These are phyloP conservation scores for Acidomyces sp. DNA, from an alignment of 495 filamentous ascomycete species.

Conservation along the genomic window DNA sequence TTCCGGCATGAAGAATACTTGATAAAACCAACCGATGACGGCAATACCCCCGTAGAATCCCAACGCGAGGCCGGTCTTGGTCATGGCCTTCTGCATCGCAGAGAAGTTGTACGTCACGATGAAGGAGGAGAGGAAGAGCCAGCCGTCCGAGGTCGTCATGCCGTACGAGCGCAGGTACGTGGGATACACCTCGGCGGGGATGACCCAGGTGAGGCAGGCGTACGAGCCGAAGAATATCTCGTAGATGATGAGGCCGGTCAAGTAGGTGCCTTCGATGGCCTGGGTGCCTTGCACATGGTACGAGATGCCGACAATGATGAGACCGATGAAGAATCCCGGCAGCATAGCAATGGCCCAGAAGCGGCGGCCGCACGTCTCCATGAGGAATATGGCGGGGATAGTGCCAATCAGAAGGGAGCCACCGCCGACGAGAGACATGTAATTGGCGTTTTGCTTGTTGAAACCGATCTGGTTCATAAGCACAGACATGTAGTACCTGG, in stretches of 20 bases:
- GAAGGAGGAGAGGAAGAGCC: slow-evolving; percentile 46
- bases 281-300: slow-evolving; percentile 36
- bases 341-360: slow-evolving; percentile 52
- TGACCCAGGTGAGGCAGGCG: slow-evolving; percentile 47
- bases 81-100: slow-evolving; percentile 44
- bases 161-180: slow-evolving; percentile 48
- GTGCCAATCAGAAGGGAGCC: slow-evolving; percentile 44
- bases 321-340: slow-evolving; percentile 47
- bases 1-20: slow-evolving; percentile 47
- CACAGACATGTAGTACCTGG: slow-evolving; percentile 44
- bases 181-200: slow-evolving; percentile 47
- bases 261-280: slow-evolving; percentile 37
- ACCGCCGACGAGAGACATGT: slow-evolving; percentile 52
- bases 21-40: slow-evolving; percentile 43
- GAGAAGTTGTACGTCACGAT: slow-evolving; percentile 54
- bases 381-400: slow-evolving; percentile 46
- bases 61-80: slow-evolving; percentile 41
- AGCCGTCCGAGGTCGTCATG: slow-evolving; percentile 44
- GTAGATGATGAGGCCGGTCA: slow-evolving; percentile 46
- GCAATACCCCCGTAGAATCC: slow-evolving; percentile 52
- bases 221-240: slow-evolving; percentile 52
- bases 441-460: slow-evolving; percentile 36
- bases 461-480: slow-evolving; percentile 47
- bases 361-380: slow-evolving; percentile 47
- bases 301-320: slow-evolving; percentile 42